Conservation (phyloP, 768 basidiomycete species). For the Omphalotus guepiniiformis region DNA sequence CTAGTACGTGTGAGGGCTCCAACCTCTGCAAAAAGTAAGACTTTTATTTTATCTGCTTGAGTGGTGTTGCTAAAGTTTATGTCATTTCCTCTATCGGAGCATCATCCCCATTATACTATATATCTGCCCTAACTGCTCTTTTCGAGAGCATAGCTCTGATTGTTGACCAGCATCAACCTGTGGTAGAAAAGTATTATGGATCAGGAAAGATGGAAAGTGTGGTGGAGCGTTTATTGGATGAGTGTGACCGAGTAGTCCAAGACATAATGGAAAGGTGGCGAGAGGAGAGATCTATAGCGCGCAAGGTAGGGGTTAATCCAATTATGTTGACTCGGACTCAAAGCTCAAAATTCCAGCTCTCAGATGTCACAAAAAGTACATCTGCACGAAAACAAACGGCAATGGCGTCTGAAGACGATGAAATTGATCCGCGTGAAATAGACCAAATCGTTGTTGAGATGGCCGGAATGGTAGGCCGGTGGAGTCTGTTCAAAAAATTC, state of each 20-base stretch:
- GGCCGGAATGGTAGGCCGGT: constrained; percentile 86
- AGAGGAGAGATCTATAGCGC: constrained; percentile 79
- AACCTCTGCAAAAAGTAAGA: constrained; percentile 76
- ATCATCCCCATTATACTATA: constrained; percentile 89
- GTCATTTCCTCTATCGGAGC: constrained; percentile 41
- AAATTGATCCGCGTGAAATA: constrained; percentile 82
- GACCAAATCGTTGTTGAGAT: constrained; percentile 88
- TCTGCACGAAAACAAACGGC: constrained; percentile 26
- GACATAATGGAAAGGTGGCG: constrained; percentile 81
- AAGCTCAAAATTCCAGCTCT: constrained; percentile 31
- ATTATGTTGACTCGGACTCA: neutral
- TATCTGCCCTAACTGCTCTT: constrained; percentile 83
- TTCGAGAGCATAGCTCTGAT: constrained; percentile 96
- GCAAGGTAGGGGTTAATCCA: constrained; percentile 50
- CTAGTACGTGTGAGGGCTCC: constrained; percentile 78
- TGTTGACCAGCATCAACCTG: constrained; percentile 94
- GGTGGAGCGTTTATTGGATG: constrained; percentile 68
- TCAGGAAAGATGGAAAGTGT: constrained; percentile 80
- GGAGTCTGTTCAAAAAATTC: constrained; percentile 89
- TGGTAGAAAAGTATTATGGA: constrained; percentile 98
- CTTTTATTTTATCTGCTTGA: constrained; percentile 2
- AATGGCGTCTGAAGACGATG: constrained; percentile 45
- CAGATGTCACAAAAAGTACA: constrained; percentile 42
- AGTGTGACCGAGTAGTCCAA: constrained; percentile 82
- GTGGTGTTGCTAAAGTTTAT: constrained; percentile 9